Percentiles rank a stretch among this genome's conserved stretches.
These are phyloP conservation scores for Farysia itapuensis DNA, from an alignment of 1,284 basidiomycete species.

Conservation along the genomic window DNA sequence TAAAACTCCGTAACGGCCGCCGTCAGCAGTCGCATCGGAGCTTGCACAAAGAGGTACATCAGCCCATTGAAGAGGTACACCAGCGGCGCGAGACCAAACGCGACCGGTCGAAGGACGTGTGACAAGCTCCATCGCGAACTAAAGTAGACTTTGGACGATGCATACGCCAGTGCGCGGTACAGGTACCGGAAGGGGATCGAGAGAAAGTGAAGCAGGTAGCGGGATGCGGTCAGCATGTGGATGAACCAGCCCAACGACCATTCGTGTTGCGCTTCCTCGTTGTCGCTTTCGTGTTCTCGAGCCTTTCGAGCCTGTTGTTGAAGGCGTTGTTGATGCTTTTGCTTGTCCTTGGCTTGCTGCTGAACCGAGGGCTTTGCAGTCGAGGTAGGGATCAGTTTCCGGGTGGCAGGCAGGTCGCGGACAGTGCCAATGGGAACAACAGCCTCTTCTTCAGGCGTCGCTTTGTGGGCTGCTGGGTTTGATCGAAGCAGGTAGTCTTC, in stretches of 20 bases:
- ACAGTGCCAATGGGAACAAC: neutral
- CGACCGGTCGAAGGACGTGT: conserved; percentile 11
- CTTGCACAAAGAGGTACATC: conserved; percentile 14
- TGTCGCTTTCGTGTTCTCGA: neutral
- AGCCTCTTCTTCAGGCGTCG: neutral
- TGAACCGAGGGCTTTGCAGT: neutral
- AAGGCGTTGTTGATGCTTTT: neutral
- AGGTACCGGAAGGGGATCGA: conserved; percentile 1
- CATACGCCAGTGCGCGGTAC: neutral
- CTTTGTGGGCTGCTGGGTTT: neutral
- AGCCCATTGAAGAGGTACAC: conserved; percentile 24
- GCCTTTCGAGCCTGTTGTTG: neutral
- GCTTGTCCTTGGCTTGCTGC: neutral
- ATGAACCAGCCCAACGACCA: neutral
- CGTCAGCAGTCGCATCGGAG: conserved; percentile 1
- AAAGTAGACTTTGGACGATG: neutral
- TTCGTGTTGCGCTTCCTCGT: neutral
- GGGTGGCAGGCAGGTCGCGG: neutral
- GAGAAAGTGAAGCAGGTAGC: neutral
- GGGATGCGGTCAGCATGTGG: no score
- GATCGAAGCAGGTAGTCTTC: conserved; percentile 12
- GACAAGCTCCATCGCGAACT: conserved; percentile 5
- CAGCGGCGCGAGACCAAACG: conserved; percentile 10
- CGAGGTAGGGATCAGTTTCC: neutral
- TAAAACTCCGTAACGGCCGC: conserved; percentile 15